A percentile compares a stretch with the other conserved stretches of the same genome.
These are phyloP conservation scores for Houttuynia cordata DNA, from an alignment of 164 flowering plant species.

Conservation along the genomic window DNA sequence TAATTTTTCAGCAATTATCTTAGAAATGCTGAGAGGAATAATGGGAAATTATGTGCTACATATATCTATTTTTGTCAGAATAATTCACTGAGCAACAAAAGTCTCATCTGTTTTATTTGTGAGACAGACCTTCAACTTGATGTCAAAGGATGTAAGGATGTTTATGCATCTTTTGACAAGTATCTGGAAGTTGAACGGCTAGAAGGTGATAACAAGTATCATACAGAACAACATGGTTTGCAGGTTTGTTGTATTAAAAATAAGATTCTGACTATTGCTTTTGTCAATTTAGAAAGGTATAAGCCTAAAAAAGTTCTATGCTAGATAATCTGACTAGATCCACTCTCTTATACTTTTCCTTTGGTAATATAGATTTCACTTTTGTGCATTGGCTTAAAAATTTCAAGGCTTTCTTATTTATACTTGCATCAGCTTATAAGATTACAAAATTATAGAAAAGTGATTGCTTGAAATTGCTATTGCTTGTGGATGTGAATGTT, in stretches of 20 bases:
- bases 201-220: slow-evolving; percentile 92
- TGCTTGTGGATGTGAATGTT: background rate
- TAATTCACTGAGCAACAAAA: too few relatives aligned
- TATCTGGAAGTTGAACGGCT: slow-evolving; percentile 93
- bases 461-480: background rate
- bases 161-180: slow-evolving; percentile 92
- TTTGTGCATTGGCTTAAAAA: too few relatives aligned
- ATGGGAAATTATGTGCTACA: background rate
- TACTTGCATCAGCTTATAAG: too few relatives aligned
- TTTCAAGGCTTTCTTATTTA: too few relatives aligned
- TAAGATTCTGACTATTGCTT: background rate
- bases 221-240: slow-evolving; percentile 84
- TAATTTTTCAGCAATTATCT: slow-evolving; percentile 14
- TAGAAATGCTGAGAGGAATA: background rate
- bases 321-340: too few relatives aligned
- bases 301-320: too few relatives aligned
- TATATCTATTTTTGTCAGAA: background rate
- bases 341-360: too few relatives aligned
- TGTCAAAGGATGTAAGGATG: slow-evolving; percentile 92
- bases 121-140: slow-evolving; percentile 86
- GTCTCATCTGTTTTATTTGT: slow-evolving; percentile 1
- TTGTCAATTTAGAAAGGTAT: background rate
- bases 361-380: too few relatives aligned
- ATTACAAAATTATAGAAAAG: too few relatives aligned
- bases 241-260: slow-evolving; percentile 35